Conservation (phyloP, 2,329 filamentous ascomycete genomes). For the Fusarium keratoplasticum region DNA sequence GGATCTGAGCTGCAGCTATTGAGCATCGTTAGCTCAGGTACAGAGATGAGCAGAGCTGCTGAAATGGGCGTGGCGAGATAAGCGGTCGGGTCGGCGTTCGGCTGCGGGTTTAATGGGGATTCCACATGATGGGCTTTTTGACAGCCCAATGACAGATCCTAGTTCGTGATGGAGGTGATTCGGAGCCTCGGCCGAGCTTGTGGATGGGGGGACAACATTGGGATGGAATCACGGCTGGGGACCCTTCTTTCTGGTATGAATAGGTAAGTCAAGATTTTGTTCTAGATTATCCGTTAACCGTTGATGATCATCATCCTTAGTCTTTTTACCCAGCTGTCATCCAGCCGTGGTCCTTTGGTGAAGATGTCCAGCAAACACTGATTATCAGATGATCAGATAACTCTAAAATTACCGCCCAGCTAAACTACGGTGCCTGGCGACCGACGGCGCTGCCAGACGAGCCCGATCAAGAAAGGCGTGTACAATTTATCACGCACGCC, state of each 20-base stretch:
- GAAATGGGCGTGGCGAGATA: neutral
- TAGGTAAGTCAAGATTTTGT: neutral
- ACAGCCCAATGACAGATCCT: neutral
- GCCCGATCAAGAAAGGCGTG: neutral
- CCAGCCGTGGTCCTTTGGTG: neutral
- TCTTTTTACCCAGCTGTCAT: neutral
- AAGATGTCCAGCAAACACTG: neutral
- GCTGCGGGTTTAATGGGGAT: neutral
- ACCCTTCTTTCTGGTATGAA: neutral
- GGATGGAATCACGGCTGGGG: neutral
- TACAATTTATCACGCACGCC: neutral
- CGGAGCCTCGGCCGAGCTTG: neutral
- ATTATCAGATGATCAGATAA: slow-evolving; percentile 33
- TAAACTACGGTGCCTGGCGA: neutral
- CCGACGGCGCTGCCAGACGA: neutral
- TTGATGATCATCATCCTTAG: neutral
- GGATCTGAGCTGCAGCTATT: neutral
- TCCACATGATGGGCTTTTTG: neutral
- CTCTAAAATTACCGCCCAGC: slow-evolving; percentile 10
- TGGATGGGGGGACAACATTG: neutral
- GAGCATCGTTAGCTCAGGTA: neutral
- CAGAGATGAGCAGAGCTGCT: neutral
- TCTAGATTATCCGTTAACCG: neutral
- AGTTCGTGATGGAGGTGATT: neutral
- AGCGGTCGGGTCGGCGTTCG: neutral